These are phyloP conservation scores for Pueraria montana DNA, from an alignment of 306 rosid genomes.

Conservation along the genomic window DNA sequence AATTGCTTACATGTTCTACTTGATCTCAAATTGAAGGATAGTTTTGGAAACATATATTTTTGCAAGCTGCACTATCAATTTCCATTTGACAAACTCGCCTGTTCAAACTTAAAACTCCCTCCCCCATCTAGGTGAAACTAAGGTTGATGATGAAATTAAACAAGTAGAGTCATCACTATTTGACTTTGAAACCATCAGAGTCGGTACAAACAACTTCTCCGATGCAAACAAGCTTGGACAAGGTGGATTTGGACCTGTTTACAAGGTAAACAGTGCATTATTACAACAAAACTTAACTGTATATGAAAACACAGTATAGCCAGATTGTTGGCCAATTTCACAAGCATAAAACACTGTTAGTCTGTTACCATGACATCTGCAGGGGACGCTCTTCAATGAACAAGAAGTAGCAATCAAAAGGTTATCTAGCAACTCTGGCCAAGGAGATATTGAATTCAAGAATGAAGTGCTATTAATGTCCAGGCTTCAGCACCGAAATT, in stretches of 20 bases:
- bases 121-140: constrained; percentile 20
- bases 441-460: constrained; percentile 65
- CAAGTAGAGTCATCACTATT: constrained; percentile 42
- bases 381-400: constrained; percentile 54
- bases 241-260: constrained; percentile 74
- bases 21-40: background rate
- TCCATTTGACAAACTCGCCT: background rate
- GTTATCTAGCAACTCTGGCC: constrained; percentile 51
- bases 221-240: constrained; percentile 63
- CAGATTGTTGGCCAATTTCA: background rate
- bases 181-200: constrained; percentile 47
- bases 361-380: background rate
- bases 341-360: background rate
- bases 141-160: constrained; percentile 27
- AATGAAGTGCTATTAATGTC: constrained; percentile 60
- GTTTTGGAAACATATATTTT: background rate
- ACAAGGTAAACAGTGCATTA: constrained; percentile 50
- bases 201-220: constrained; percentile 58
- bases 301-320: background rate
- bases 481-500: constrained; percentile 65
- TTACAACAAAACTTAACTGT: background rate
- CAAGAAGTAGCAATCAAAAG: constrained; percentile 60
- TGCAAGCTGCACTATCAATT: background rate
- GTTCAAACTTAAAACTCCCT: background rate
- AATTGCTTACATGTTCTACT: background rate